Evolutionary conservation across 2,329 filamentous ascomycete genomes (phyloP), one percentile per base, ranked within the genome.

Genomic region (Ustilaginoidea virens): DNA sequence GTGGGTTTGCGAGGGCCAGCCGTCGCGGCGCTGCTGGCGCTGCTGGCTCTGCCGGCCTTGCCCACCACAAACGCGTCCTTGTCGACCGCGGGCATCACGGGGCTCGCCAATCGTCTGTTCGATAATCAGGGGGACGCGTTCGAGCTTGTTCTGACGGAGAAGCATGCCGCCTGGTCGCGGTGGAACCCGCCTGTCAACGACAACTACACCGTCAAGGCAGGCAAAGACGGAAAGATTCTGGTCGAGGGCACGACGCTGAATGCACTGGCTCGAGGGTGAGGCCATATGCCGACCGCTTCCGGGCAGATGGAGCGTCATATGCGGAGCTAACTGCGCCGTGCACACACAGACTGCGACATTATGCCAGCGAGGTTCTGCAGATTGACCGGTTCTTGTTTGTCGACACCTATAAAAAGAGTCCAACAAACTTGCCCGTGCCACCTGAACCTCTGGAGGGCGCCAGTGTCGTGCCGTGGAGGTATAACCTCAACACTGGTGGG

Each of bases 401-500:
- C n/a, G 30, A 39, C 8, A 25, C 18, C 5, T 22, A 25, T 7
- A 27, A 27, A 2, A 22, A 28, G 9, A 17, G 29, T 5, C 27
- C 36, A 3, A 14, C 19, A 2, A 17, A 11, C 3, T 18, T 40
- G 18, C 38, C 38, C 4, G n/a, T 13, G 1, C 35, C 33, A 6
- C 11, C 14, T 9, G 20, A 26, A 13, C 15, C 33, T 5, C 21
- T 40, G 22, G 32, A 20, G 4, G 38, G 36, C 7, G 27, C 29
- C 4, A 40, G 38, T 28, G 23, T 39, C 10, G 38, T 40, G 17
- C 38, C 36, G 7, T 40, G 33, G 35, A 29, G 38, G 19, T 66
- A 66, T 39, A 56, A 62, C 37, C 63, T 64, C 37, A 66, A 66
- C 35, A 63, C 60, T 4, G 55, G 56, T 60, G 35, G 19, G 38